Percentiles rank a stretch among this genome's conserved stretches.
Evolutionary conservation across 441 rosid species (phyloP).

Genomic region (Syzygium malaccense): DNA sequence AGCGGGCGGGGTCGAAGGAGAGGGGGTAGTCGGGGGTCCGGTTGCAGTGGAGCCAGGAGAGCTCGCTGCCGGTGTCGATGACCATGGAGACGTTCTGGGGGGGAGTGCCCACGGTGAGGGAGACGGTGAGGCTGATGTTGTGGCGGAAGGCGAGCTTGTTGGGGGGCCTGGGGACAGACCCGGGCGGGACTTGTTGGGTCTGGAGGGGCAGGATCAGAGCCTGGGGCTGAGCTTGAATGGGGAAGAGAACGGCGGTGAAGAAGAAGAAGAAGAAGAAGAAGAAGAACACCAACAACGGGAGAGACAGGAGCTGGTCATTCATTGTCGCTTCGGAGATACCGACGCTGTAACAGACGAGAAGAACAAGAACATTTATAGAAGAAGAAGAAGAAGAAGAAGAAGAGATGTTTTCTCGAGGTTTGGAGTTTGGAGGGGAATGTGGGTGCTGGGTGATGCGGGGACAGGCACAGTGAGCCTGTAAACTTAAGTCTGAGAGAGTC

Average conservation of each 20-base stretch:
- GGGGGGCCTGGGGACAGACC: constrained; percentile 37
- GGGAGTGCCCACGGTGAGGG: constrained; percentile 71
- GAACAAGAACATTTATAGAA: neutral
- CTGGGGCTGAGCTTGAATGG: neutral
- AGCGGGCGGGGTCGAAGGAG: constrained; percentile 49
- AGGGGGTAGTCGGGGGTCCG: constrained; percentile 21
- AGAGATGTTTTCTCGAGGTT: neutral
- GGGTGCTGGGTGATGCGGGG: neutral
- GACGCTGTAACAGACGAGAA: neutral
- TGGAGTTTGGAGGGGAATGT: neutral
- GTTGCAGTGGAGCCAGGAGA: constrained; percentile 86
- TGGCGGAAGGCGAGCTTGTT: constrained; percentile 76
- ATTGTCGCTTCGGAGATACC: neutral
- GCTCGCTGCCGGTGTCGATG: constrained; percentile 89
- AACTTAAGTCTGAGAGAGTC: neutral
- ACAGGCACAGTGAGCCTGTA: neutral
- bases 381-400: neutral
- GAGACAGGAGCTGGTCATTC: neutral
- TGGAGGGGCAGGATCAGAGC: constrained; percentile 51
- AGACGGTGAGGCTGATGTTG: constrained; percentile 67
- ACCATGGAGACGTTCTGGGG: constrained; percentile 87
- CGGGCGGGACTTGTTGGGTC: constrained; percentile 31
- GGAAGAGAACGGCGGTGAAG: neutral
- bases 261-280: neutral
- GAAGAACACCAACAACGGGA: neutral